Evolutionary conservation across 805 yeast genomes (phyloP).

Genomic region (Myxozyma mucilagina): DNA sequence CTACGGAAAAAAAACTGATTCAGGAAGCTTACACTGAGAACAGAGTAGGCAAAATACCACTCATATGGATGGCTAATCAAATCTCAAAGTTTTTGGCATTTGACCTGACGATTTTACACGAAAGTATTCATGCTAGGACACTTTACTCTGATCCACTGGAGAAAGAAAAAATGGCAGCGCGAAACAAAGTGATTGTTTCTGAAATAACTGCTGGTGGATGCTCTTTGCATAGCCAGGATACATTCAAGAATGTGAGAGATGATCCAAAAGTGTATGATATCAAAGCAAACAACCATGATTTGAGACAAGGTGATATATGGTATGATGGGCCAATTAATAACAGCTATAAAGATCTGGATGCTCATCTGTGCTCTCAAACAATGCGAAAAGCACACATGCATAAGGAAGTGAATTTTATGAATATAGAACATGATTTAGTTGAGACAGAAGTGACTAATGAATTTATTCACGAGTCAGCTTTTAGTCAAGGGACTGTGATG

Average conservation of each 20-base stretch:
- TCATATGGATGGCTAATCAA: slow-evolving; percentile 25
- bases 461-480: slow-evolving; percentile 14
- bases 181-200: not conserved
- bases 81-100: slow-evolving; percentile 7
- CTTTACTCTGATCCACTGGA: not conserved
- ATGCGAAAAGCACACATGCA: slow-evolving; percentile 3
- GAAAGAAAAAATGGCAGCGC: not conserved
- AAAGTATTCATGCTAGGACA: not conserved
- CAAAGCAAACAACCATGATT: not conserved
- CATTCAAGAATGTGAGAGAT: not conserved
- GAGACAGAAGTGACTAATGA: not conserved
- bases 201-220: not conserved
- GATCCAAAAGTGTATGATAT: not conserved
- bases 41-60: slow-evolving; percentile 18
- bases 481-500: not conserved
- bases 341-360: slow-evolving; percentile 6
- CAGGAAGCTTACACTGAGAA: not conserved
- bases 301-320: slow-evolving; percentile 5
- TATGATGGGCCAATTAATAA: slow-evolving; percentile 16
- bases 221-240: too few species aligned
- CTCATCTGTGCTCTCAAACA: not conserved
- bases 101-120: slow-evolving; percentile 5
- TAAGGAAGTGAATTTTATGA: not conserved
- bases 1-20: not conserved
- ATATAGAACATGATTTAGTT: not conserved